Evolutionary conservation across 2,329 filamentous ascomycete species (phyloP).

Genomic region (Zopfia rhizophila): DNA sequence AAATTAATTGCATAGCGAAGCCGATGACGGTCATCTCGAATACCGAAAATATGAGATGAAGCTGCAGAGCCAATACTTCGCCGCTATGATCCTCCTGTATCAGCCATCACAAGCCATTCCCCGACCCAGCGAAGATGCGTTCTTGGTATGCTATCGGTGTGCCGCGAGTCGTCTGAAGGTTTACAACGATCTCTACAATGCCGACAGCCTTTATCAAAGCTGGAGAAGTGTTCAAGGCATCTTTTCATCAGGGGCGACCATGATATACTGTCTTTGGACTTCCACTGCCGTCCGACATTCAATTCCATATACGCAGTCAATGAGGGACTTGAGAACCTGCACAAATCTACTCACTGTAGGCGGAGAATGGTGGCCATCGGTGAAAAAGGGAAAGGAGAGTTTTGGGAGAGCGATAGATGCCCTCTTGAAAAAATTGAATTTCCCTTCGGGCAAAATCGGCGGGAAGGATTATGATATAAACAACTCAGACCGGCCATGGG

Average conservation of each 20-base stretch:
- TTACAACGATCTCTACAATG: constrained; percentile 45
- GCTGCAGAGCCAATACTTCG: constrained; percentile 47
- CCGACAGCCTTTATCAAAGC: constrained; percentile 42
- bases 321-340: constrained; percentile 43
- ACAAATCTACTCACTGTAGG: constrained; percentile 53
- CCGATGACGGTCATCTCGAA: constrained; percentile 18
- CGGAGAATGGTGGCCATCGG: constrained; percentile 55
- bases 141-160: constrained; percentile 45
- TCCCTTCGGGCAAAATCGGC: too few relatives aligned
- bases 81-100: constrained; percentile 46
- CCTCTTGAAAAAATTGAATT: constrained; percentile 9
- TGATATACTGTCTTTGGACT: constrained; percentile 54
- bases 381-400: constrained; percentile 22
- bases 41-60: constrained; percentile 34
- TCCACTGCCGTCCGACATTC: constrained; percentile 39
- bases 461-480: too few relatives aligned
- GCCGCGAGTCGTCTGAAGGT: constrained; percentile 37
- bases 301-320: constrained; percentile 29
- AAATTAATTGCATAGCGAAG: background rate
- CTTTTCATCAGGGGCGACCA: constrained; percentile 51
- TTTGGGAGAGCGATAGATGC: constrained; percentile 19
- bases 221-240: constrained; percentile 54
- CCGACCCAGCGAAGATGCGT: constrained; percentile 37
- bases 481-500: too few relatives aligned
- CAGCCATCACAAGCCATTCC: constrained; percentile 51